phyloP scores from a whole-genome alignment of 2,329 filamentous ascomycete genomes.

The Cladorrhinum sp. region DNA sequence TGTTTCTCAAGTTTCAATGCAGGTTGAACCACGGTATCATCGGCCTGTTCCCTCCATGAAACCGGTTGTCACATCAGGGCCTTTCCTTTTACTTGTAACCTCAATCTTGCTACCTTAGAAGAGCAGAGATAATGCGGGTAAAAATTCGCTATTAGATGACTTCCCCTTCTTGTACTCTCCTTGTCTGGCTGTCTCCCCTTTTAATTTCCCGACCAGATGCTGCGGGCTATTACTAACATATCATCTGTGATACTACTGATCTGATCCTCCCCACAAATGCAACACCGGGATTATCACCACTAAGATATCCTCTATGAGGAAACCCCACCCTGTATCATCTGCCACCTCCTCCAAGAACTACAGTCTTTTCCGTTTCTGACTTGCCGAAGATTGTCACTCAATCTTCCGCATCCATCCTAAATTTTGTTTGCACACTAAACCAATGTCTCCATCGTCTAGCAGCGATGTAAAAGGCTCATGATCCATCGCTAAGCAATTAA shows the following conservation, averaged over 20 bases:
- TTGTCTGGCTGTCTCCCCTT: slow-evolving; percentile 3
- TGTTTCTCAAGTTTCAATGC: background rate
- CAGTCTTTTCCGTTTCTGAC: background rate
- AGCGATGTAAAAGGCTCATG: background rate
- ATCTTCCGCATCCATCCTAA: background rate
- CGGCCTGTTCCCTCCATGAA: slow-evolving; percentile 11
- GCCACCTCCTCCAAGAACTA: background rate
- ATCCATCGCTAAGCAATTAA: background rate
- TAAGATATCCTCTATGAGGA: slow-evolving; percentile 7
- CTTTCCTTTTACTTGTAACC: background rate
- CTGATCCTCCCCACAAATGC: slow-evolving; percentile 12
- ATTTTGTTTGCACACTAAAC: background rate
- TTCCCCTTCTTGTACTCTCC: slow-evolving; percentile 8
- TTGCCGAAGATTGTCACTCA: background rate
- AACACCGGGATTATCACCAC: slow-evolving; percentile 11
- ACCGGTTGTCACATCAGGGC: slow-evolving; percentile 3
- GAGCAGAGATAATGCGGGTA: background rate
- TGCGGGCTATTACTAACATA: background rate
- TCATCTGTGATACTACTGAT: slow-evolving; percentile 7
- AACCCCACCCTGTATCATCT: slow-evolving; percentile 15
- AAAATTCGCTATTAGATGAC: slow-evolving; percentile 1
- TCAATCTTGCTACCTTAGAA: background rate
- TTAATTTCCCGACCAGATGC: slow-evolving; percentile 2
- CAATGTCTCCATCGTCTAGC: background rate
- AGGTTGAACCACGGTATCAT: background rate